Base-by-base conservation (phyloP, 2,329 filamentous ascomycete species). In the Dendrostoma leiphaemia region DNA sequence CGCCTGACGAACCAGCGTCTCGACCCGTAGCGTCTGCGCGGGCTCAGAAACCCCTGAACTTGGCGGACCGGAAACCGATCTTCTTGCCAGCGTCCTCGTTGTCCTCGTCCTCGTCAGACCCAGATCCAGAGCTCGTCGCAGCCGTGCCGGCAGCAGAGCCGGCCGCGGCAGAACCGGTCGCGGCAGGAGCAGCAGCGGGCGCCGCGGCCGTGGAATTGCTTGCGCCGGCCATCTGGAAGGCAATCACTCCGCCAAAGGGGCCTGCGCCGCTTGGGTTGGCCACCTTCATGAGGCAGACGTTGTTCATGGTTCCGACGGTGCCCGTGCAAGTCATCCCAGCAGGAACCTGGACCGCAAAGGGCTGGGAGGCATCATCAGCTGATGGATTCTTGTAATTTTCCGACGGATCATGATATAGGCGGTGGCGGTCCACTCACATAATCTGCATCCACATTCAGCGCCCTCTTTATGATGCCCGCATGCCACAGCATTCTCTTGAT, bases 211-310 rank as follows among this genome's bases (percentile, higher is more conserved):
- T 28, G 15, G 46, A 53, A 31, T 53, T 45, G 23, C 19, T 24
- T 12, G 32, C 19, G 29, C 23, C 21, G 4, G 59, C 58, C 45
- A 61, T 58, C 50, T 61, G 59, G 59, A 62, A 61, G 10, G 59
- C 59, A 19, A 62, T 51, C 34, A 54, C 53, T 17, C 60, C 58
- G 21, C 60, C 60, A 24, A 61, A 62, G 9, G 60, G 59, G 3
- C 59, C 59, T 6, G 47, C 52, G 13, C 34, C 31, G 48, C 57
- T 61, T 49, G 61, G 51, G 51, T 62, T 62, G 38, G 53, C 59
- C 45, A 62, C 40, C 58, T 62, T 62, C 48, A 62, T 24, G 10
- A 62, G 54, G 28, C 60, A 62, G 32, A 62, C 57, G 34, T 58
- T 58, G 29, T 21, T 21, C 46, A 31, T 21, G 15, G 48, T 48